phyloP scores from a whole-genome alignment of 345 rosid genomes.

The Melaleuca alternifolia region DNA sequence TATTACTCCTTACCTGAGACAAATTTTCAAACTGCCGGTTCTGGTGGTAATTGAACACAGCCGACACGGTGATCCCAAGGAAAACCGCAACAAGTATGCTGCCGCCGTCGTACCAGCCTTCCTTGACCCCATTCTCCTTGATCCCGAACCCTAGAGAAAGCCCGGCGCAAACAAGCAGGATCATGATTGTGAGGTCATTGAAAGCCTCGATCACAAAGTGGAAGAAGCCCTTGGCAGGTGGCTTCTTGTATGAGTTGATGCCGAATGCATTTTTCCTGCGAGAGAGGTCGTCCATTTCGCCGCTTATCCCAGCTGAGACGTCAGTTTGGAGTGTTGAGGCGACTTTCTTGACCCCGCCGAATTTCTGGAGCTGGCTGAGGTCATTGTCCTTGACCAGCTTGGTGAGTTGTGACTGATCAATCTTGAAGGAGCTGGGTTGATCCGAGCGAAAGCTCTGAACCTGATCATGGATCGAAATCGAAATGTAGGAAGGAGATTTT shows the following conservation, averaged over 20 bases:
- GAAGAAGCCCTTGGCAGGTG: constrained; percentile 39
- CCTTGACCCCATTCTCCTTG: constrained; percentile 42
- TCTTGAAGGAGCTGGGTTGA: constrained; percentile 3
- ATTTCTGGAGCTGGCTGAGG: constrained; percentile 9
- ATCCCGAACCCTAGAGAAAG: constrained; percentile 58
- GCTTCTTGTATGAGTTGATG: constrained; percentile 51
- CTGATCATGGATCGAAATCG: constrained; percentile 3
- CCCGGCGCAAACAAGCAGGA: constrained; percentile 46
- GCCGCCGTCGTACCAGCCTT: constrained; percentile 74
- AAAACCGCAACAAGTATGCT: constrained; percentile 53
- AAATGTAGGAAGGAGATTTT: background rate
- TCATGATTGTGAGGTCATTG: constrained; percentile 36
- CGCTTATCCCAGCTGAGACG: constrained; percentile 20
- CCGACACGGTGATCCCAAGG: constrained; percentile 36
- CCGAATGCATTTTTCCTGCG: constrained; percentile 43
- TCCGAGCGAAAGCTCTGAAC: background rate
- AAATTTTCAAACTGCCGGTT: constrained; percentile 45
- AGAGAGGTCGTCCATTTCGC: constrained; percentile 16
- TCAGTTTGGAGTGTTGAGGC: constrained; percentile 27
- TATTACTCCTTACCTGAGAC: constrained; percentile 35
- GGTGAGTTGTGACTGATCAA: constrained; percentile 19
- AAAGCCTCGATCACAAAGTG: constrained; percentile 38
- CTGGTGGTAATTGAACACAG: constrained; percentile 41
- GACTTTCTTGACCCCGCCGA: constrained; percentile 31
- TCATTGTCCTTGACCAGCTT: constrained; percentile 38